A percentile compares a stretch with the other conserved stretches of the same genome.
Evolutionary conservation across 2,329 filamentous ascomycete genomes (phyloP).

Genomic region (Juglanconis juglandina): DNA sequence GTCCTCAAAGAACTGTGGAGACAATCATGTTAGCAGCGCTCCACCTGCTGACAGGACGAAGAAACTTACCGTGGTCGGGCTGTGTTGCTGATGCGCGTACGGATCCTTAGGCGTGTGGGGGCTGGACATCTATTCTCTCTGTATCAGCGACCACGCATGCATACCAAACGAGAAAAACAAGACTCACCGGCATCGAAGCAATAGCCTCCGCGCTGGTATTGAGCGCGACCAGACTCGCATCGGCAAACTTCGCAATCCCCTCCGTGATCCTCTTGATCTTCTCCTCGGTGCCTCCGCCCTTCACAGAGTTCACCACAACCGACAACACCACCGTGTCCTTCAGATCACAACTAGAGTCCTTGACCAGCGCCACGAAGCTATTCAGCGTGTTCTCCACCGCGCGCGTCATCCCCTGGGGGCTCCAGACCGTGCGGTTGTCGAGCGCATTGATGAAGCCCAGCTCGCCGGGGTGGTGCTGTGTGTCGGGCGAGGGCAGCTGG

Average conservation of each 20-base stretch:
- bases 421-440: conserved; percentile 40
- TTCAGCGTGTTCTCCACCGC: conserved; percentile 48
- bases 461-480: conserved; percentile 22
- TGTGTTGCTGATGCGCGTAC: conserved; percentile 3
- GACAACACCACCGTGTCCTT: conserved; percentile 49
- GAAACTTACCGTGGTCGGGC: conserved; percentile 10
- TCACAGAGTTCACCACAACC: conserved; percentile 45
- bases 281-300: conserved; percentile 35
- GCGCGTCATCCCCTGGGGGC: conserved; percentile 36
- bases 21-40: neutral
- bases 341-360: conserved; percentile 47
- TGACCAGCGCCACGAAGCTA: conserved; percentile 37
- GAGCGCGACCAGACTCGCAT: conserved; percentile 42
- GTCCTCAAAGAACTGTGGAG: conserved; percentile 14
- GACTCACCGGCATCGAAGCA: conserved; percentile 28
- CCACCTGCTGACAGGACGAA: neutral
- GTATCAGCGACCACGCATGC: neutral
- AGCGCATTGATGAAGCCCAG: conserved; percentile 30
- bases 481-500: conserved; percentile 14
- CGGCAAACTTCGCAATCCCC: conserved; percentile 40
- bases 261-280: conserved; percentile 39
- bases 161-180: neutral
- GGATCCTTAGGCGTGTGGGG: conserved; percentile 4
- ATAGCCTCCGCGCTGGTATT: conserved; percentile 39
- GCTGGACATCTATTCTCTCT: neutral